phyloP scores from a whole-genome alignment of 148 eudicot genomes.

The Linanthus parryae region DNA sequence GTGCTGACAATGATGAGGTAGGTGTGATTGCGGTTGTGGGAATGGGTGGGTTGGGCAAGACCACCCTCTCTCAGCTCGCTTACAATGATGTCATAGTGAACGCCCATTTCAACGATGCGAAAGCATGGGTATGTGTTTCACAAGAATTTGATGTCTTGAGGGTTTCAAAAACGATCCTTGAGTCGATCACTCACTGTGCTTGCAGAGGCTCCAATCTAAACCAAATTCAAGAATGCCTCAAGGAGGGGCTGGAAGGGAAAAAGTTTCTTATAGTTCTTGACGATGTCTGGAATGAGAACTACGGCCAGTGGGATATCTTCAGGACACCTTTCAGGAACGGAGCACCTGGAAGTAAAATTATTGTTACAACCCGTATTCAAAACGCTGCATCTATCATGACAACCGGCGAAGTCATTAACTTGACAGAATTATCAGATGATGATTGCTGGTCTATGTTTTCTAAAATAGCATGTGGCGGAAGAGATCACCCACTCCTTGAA shows the following conservation, averaged over 20 bases:
- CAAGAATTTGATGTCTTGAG: constrained; percentile 8
- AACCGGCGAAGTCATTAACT: not conserved
- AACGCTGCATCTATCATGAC: constrained; percentile 13
- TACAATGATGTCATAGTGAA: constrained; percentile 9
- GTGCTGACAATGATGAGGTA: not conserved
- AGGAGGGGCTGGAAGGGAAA: not conserved
- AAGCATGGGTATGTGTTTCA: constrained; percentile 15
- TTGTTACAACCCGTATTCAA: constrained; percentile 19
- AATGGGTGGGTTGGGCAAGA: constrained; percentile 22
- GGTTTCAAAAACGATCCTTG: constrained; percentile 7
- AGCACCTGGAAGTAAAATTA: constrained; percentile 9
- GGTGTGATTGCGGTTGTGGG: constrained; percentile 12
- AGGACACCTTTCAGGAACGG: constrained; percentile 8
- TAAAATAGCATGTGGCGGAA: constrained; percentile 5
- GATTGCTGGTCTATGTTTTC: constrained; percentile 15
- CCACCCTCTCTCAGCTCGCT: constrained; percentile 21
- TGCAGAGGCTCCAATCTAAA: not conserved
- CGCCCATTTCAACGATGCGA: constrained; percentile 5
- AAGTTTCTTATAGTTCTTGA: constrained; percentile 16
- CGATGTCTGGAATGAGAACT: constrained; percentile 16
- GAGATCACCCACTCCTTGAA: not conserved
- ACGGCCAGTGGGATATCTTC: constrained; percentile 13
- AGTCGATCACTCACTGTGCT: not conserved
- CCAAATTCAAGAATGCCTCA: constrained; percentile 6
- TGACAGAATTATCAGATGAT: constrained; percentile 3